A percentile compares a stretch with the other conserved stretches of the same genome.
Evolutionary conservation across 208 protist genomes (phyloP).

Genomic region (Trypanosoma mega): DNA sequence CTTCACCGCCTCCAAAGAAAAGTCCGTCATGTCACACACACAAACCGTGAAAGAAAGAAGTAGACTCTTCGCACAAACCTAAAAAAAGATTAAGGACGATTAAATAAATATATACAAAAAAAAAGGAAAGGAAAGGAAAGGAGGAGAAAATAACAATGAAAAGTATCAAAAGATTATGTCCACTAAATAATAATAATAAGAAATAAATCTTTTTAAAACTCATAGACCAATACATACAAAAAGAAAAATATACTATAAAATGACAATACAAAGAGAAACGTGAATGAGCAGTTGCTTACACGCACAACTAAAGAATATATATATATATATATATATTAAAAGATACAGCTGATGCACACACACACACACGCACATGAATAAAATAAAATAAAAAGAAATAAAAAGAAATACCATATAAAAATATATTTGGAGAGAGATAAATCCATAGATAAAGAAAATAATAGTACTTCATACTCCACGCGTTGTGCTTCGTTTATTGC

Average conservation of each 20-base stretch:
- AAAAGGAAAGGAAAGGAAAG: neutral
- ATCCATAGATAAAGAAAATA: too few species aligned
- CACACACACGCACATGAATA: too few species aligned
- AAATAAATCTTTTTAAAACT: neutral
- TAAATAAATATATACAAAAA: constrained; percentile 11
- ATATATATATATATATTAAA: too few species aligned
- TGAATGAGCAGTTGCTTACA: too few species aligned
- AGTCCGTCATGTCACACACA: constrained; percentile 54
- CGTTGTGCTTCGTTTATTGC: too few species aligned
- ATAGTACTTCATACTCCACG: too few species aligned
- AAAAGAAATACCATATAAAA: neutral
- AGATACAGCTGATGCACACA: too few species aligned
- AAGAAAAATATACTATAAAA: too few species aligned
- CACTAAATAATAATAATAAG: constrained; percentile 18
- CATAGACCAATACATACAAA: neutral
- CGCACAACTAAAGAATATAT: too few species aligned
- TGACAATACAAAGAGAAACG: too few species aligned
- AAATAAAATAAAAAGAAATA: constrained; percentile 26
- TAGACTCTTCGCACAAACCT: neutral
- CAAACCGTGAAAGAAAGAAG: neutral
- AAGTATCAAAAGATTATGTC: constrained; percentile 7
- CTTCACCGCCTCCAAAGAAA: constrained; percentile 53
- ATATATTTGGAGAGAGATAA: too few species aligned
- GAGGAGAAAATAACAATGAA: neutral
- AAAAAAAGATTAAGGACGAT: constrained; percentile 2